Percentiles rank a stretch among this genome's conserved stretches.
These are phyloP conservation scores for Cryphonectria carpinicola DNA, from an alignment of 2,329 filamentous ascomycete species.

Conservation along the genomic window DNA sequence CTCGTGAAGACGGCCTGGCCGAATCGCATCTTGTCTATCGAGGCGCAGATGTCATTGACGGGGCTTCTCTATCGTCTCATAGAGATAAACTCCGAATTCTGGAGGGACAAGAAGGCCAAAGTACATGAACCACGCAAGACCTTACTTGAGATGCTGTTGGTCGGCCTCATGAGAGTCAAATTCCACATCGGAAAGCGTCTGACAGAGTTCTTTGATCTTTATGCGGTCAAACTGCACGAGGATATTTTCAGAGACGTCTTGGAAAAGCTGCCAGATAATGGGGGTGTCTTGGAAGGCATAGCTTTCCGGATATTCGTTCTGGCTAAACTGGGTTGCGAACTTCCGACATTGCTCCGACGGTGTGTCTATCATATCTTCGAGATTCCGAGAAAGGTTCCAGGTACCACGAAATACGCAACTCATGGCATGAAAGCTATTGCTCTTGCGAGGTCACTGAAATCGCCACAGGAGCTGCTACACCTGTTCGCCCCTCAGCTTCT, in stretches of 20 bases:
- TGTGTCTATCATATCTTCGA: constrained; percentile 96
- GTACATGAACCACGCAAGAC: constrained; percentile 38
- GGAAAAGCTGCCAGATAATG: constrained; percentile 74
- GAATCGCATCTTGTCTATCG: constrained; percentile 70
- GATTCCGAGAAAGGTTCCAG: constrained; percentile 73
- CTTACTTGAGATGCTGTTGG: constrained; percentile 56
- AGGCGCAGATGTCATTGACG: constrained; percentile 68
- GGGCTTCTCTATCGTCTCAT: constrained; percentile 73
- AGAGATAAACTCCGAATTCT: constrained; percentile 68
- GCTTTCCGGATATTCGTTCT: constrained; percentile 80
- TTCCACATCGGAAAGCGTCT: constrained; percentile 73
- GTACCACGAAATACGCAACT: constrained; percentile 70
- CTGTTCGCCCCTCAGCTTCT: constrained; percentile 88
- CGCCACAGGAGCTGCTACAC: constrained; percentile 73
- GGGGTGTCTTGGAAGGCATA: constrained; percentile 77
- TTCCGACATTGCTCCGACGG: constrained; percentile 83
- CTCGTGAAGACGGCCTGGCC: constrained; percentile 70
- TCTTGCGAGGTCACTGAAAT: constrained; percentile 63
- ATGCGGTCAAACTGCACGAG: constrained; percentile 81
- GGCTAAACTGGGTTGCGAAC: constrained; percentile 75
- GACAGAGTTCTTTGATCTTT: constrained; percentile 77
- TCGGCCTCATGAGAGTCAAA: constrained; percentile 72
- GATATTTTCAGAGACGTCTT: constrained; percentile 83
- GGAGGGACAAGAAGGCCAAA: constrained; percentile 50
- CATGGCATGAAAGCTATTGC: constrained; percentile 73